phyloP scores from a whole-genome alignment of 2,329 filamentous ascomycete species.

The Cordyceps cateniannulata region DNA sequence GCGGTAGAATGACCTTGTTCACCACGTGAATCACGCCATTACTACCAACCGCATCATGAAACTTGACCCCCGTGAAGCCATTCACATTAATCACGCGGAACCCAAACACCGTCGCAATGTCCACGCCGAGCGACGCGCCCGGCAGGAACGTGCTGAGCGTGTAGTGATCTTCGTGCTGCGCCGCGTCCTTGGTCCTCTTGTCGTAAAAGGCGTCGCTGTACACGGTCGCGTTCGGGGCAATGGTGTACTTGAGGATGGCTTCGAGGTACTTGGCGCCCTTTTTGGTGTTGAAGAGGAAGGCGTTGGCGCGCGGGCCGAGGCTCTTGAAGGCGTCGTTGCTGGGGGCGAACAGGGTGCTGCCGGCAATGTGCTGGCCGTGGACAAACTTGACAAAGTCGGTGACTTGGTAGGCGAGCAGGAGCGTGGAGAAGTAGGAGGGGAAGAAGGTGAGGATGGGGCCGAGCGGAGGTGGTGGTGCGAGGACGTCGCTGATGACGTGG shows the following conservation, averaged over 20 bases:
- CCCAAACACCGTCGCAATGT: slow-evolving; percentile 62
- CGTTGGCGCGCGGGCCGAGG: slow-evolving; percentile 67
- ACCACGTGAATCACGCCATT: slow-evolving; percentile 83
- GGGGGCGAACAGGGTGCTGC: slow-evolving; percentile 75
- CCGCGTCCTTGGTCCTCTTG: slow-evolving; percentile 20
- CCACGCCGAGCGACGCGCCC: slow-evolving; percentile 60
- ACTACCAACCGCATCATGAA: slow-evolving; percentile 64
- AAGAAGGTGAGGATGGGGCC: slow-evolving; percentile 53
- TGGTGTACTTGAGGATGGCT: slow-evolving; percentile 72
- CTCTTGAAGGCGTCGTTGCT: slow-evolving; percentile 73
- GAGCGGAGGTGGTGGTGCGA: slow-evolving; percentile 67
- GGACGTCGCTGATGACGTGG: slow-evolving; percentile 66
- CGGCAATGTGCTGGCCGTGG: slow-evolving; percentile 46
- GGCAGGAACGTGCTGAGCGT: slow-evolving; percentile 68
- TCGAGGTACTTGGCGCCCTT: slow-evolving; percentile 69
- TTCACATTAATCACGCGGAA: slow-evolving; percentile 71
- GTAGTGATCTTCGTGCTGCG: slow-evolving; percentile 43
- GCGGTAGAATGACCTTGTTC: slow-evolving; percentile 67
- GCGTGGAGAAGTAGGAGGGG: slow-evolving; percentile 70
- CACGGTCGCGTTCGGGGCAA: slow-evolving; percentile 65
- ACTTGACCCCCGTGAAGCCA: slow-evolving; percentile 56
- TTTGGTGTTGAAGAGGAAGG: slow-evolving; percentile 75
- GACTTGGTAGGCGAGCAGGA: slow-evolving; percentile 66
- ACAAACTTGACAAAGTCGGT: slow-evolving; percentile 62
- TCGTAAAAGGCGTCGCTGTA: slow-evolving; percentile 79